Conservation (phyloP, 805 yeast species). For the Lipomyces kockii region DNA sequence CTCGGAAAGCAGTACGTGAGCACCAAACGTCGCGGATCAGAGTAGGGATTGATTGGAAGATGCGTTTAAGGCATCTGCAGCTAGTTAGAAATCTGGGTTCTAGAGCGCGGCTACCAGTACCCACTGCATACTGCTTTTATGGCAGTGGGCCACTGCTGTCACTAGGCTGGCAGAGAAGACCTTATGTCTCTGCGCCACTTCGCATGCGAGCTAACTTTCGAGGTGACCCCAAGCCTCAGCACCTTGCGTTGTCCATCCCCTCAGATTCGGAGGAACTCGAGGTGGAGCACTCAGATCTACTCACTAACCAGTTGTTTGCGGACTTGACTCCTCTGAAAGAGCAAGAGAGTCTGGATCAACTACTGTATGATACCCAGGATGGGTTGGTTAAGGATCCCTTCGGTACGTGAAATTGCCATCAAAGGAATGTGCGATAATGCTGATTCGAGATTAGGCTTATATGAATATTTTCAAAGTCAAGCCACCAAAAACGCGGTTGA, state of each 20-base stretch:
- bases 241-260: background rate
- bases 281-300: background rate
- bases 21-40: background rate
- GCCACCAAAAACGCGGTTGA: background rate
- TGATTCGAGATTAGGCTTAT: background rate
- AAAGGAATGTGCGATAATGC: background rate
- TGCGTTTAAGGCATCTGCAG: background rate
- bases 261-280: background rate
- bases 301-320: background rate
- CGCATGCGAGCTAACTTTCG: background rate
- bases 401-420: background rate
- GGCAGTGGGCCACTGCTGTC: background rate
- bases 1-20: background rate
- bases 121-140: background rate
- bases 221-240: background rate
- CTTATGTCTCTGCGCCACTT: background rate
- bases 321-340: background rate
- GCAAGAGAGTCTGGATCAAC: background rate
- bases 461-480: constrained; percentile 10
- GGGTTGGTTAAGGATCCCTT: background rate
- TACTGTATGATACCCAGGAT: background rate
- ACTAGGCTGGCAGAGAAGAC: background rate
- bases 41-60: background rate
- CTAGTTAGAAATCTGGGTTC: background rate
- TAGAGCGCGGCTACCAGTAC: background rate